These are phyloP conservation scores for Blastocystis hominis DNA, from an alignment of 352 stramenopile genomes.

Conservation along the genomic window DNA sequence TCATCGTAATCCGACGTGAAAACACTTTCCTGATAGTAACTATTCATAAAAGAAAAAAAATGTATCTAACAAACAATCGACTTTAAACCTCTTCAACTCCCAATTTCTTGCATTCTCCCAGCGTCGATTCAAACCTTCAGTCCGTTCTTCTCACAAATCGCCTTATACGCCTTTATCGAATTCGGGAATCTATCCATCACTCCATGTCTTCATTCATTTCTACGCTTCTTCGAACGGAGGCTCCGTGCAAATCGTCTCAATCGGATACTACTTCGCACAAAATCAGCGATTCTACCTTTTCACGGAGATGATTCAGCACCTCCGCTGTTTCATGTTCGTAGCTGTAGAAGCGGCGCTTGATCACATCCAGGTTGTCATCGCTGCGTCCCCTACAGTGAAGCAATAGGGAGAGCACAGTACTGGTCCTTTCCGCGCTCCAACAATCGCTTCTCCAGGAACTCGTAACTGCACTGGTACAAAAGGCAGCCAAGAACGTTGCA, in stretches of 20 bases:
- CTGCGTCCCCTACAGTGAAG: background rate
- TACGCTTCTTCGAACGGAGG: slow-evolving; percentile 52
- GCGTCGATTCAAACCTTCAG: background rate
- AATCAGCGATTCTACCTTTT: background rate
- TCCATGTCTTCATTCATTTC: background rate
- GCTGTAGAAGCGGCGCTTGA: slow-evolving; percentile 51
- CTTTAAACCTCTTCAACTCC: no score
- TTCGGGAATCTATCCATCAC: slow-evolving; percentile 25
- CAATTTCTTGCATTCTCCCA: no score
- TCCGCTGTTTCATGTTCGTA: slow-evolving; percentile 44
- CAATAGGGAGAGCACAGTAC: background rate
- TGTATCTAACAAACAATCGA: background rate
- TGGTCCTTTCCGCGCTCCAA: slow-evolving; percentile 29
- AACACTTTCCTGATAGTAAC: background rate
- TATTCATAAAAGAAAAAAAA: background rate
- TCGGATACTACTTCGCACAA: background rate
- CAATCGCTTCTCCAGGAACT: slow-evolving; percentile 52
- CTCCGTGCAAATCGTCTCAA: slow-evolving; percentile 39
- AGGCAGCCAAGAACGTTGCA: slow-evolving; percentile 47
- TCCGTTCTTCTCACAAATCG: background rate
- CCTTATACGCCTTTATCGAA: slow-evolving; percentile 24
- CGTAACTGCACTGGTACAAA: slow-evolving; percentile 50
- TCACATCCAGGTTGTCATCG: slow-evolving; percentile 45
- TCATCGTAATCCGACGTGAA: background rate
- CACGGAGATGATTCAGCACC: background rate